A percentile compares a stretch with the other conserved stretches of the same genome.
Conservation (phyloP, 1,139 yeast species). For the Protomyces pachydermus region DNA sequence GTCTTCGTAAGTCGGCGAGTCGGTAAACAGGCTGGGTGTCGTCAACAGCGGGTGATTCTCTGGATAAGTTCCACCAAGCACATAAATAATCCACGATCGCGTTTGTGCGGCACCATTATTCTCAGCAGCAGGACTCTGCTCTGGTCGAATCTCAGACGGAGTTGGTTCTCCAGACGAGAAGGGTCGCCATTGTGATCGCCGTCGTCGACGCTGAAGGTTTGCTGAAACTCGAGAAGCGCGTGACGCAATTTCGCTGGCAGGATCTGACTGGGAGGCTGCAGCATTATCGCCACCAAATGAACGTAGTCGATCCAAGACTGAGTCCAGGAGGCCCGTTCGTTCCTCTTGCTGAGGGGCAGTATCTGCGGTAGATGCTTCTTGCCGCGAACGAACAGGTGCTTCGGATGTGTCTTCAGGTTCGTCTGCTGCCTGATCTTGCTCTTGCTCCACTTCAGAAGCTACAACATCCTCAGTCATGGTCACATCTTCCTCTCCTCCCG, state of each 20-base stretch:
- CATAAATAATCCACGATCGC: slow-evolving; percentile 50
- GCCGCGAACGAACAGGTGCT: not conserved
- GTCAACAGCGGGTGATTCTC: slow-evolving; percentile 47
- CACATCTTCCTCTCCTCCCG: not conserved
- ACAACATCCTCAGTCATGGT: not conserved
- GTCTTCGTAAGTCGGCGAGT: slow-evolving; percentile 50
- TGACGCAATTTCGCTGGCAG: not conserved
- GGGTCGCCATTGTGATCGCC: slow-evolving; percentile 19
- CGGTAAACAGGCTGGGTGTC: slow-evolving; percentile 48
- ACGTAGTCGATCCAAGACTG: slow-evolving; percentile 17
- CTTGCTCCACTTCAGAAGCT: not conserved
- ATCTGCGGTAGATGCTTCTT: not conserved
- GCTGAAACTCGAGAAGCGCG: not conserved
- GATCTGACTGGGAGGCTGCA: not conserved
- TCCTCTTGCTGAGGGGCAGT: not conserved
- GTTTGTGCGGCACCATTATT: slow-evolving; percentile 22
- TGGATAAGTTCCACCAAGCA: slow-evolving; percentile 49
- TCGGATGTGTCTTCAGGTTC: not conserved
- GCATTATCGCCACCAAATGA: slow-evolving; percentile 3
- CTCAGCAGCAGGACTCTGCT: not conserved
- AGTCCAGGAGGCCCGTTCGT: slow-evolving; percentile 6
- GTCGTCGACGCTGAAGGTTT: slow-evolving; percentile 2
- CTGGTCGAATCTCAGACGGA: not conserved
- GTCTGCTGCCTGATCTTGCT: not conserved
- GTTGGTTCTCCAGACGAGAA: not conserved